Conservation (phyloP, 805 yeast genomes). For the Wickerhamiella nectarea region DNA sequence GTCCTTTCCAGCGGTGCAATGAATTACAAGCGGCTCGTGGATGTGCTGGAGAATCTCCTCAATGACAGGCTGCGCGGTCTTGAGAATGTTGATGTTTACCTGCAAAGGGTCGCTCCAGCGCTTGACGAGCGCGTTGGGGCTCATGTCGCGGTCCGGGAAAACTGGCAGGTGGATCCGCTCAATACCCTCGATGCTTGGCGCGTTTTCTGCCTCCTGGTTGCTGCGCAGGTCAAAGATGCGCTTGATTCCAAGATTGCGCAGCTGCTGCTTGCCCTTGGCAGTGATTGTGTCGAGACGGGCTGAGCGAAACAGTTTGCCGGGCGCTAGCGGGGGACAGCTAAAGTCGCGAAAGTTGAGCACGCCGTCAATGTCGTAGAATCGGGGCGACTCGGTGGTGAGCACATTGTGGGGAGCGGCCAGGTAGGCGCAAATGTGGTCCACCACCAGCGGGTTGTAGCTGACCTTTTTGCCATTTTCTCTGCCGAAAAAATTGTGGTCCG, state of each 20-base stretch:
- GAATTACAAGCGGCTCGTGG: slow-evolving; percentile 42
- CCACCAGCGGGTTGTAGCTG: slow-evolving; percentile 47
- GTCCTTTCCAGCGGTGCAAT: slow-evolving; percentile 81
- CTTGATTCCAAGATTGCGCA: slow-evolving; percentile 35
- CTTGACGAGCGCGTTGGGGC: slow-evolving; percentile 51
- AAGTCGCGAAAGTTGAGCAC: slow-evolving; percentile 62
- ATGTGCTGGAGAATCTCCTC: slow-evolving; percentile 28
- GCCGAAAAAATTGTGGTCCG: slow-evolving; percentile 77
- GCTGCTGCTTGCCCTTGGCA: slow-evolving; percentile 32
- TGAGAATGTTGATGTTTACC: slow-evolving; percentile 45
- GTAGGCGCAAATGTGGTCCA: slow-evolving; percentile 36
- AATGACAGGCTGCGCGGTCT: slow-evolving; percentile 22
- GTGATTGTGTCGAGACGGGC: slow-evolving; percentile 48
- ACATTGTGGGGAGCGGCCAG: slow-evolving; percentile 23
- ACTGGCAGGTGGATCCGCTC: slow-evolving; percentile 44
- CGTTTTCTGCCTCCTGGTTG: slow-evolving; percentile 40
- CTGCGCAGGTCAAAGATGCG: slow-evolving; percentile 59
- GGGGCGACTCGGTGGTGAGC: slow-evolving; percentile 30
- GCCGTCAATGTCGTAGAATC: slow-evolving; percentile 57
- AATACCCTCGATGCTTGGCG: slow-evolving; percentile 34
- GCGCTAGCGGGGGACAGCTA: slow-evolving; percentile 47
- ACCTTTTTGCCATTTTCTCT: slow-evolving; percentile 23
- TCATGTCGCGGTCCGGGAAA: slow-evolving; percentile 37
- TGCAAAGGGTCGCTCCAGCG: slow-evolving; percentile 31
- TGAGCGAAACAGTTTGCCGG: slow-evolving; percentile 46